Conservation (phyloP, 2,329 filamentous ascomycete genomes). For the Domatiomyces globalis region DNA sequence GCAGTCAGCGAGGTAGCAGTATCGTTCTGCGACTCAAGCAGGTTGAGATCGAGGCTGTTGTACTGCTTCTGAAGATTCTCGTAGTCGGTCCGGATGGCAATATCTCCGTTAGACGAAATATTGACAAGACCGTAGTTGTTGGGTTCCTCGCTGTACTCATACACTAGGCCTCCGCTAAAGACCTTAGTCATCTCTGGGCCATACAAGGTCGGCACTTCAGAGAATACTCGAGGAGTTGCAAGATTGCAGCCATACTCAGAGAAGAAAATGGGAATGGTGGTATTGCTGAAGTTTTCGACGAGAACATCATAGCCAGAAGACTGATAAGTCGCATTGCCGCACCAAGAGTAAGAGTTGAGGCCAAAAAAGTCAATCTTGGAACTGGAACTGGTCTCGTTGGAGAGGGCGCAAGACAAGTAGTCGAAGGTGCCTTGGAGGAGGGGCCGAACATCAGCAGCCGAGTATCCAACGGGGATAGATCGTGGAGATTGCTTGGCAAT, state of each 20-base stretch:
- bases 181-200: conserved; percentile 43
- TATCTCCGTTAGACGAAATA: conserved; percentile 43
- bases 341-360: conserved; percentile 57
- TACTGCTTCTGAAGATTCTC: conserved; percentile 64
- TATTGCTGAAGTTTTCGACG: conserved; percentile 44
- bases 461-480: conserved; percentile 53
- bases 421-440: conserved; percentile 46
- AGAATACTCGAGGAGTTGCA: conserved; percentile 42
- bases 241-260: conserved; percentile 54
- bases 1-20: conserved; percentile 40
- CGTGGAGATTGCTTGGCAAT: conserved; percentile 45
- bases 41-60: conserved; percentile 55
- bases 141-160: conserved; percentile 36
- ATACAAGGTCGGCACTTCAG: conserved; percentile 48
- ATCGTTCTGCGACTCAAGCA: conserved; percentile 50
- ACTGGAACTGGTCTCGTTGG: conserved; percentile 35
- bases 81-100: conserved; percentile 50
- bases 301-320: conserved; percentile 42
- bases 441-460: conserved; percentile 49
- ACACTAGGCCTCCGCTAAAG: conserved; percentile 44
- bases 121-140: conserved; percentile 45
- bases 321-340: conserved; percentile 42
- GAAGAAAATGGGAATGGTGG: conserved; percentile 50
- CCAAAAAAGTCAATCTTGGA: conserved; percentile 52
- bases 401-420: conserved; percentile 45